Evolutionary conservation across 2,329 filamentous ascomycete genomes (phyloP), one percentile per base, ranked within the genome.

Genomic region (Claviceps cyperi): DNA sequence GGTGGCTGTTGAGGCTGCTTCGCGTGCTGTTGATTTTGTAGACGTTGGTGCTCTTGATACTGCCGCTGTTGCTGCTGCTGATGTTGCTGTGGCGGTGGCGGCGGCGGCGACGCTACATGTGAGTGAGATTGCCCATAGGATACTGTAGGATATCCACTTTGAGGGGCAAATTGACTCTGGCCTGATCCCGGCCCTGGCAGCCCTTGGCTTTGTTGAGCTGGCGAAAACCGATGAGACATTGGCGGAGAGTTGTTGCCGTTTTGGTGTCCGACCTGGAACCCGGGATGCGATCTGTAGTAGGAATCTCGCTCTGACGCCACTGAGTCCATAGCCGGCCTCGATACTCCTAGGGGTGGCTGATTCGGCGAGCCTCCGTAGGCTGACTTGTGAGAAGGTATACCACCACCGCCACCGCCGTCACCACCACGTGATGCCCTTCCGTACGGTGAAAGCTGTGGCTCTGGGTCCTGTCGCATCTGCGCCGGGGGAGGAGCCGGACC

Each of bases 361-460:
- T 52, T 53, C 7, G 76, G 74, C 4, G 77, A 78, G 43, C 72
- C 69, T 6, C 67, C 66, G 47, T 71, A 72, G 4, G 69, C 66
- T 4, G 76, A 75, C 60, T 80, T 80, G 48, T 80, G 64, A 4
- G 75, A 66, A 17, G 76, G 75, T 64, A 80, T 78, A 7, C 64
- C 69, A 3, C 74, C 70, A 56, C 59, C 65, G 60, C 53, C 70
- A 11, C 54, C 70, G 14, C 57, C 56, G 11, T 14, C 40, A n/a
- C n/a, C 24, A 28, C 43, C 43, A 35, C 24, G 7, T 21, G 61
- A 54, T 28, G 59, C 48, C 38, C 64, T 70, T 24, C 64, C 59
- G 51, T 76, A 80, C 0, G 69, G 62, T 22, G 69, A 65, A 50
- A 75, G 78, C 22, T 67, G 64, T 11, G 70, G 61, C 41, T 77